These are phyloP conservation scores for Xylariales sp. DNA, from an alignment of 2,329 filamentous ascomycete species.

Conservation along the genomic window DNA sequence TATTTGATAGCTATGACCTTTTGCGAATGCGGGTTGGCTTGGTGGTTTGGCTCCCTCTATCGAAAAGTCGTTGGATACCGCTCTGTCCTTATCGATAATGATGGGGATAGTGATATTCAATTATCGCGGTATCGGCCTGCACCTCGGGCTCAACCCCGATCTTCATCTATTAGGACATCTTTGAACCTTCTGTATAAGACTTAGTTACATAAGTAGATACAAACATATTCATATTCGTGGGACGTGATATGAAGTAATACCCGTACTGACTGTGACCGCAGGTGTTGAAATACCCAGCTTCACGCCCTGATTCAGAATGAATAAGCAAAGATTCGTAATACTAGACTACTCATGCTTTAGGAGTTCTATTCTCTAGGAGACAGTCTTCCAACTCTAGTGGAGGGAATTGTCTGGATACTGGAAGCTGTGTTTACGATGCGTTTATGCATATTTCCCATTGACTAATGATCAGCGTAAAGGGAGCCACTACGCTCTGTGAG, in stretches of 20 bases:
- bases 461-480: too few relatives aligned
- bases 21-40: background rate
- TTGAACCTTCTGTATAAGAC: too few relatives aligned
- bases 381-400: too few relatives aligned
- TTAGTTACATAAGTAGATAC: background rate
- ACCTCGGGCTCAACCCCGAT: too few relatives aligned
- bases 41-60: background rate
- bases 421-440: too few relatives aligned
- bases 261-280: background rate
- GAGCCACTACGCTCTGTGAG: too few relatives aligned
- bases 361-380: too few relatives aligned
- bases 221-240: background rate
- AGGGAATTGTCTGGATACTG: too few relatives aligned
- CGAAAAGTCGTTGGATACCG: constrained; percentile 8
- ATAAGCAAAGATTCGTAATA: background rate
- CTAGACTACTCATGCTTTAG: too few relatives aligned
- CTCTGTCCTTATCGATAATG: constrained; percentile 34
- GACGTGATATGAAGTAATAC: background rate
- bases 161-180: too few relatives aligned
- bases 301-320: background rate
- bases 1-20: background rate
- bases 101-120: constrained; percentile 3
- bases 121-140: constrained; percentile 22
- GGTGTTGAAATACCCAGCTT: background rate
- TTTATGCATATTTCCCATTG: background rate